Evolutionary conservation across 2,329 filamentous ascomycete species (phyloP).

Genomic region (Orbilia ellipsospora): DNA sequence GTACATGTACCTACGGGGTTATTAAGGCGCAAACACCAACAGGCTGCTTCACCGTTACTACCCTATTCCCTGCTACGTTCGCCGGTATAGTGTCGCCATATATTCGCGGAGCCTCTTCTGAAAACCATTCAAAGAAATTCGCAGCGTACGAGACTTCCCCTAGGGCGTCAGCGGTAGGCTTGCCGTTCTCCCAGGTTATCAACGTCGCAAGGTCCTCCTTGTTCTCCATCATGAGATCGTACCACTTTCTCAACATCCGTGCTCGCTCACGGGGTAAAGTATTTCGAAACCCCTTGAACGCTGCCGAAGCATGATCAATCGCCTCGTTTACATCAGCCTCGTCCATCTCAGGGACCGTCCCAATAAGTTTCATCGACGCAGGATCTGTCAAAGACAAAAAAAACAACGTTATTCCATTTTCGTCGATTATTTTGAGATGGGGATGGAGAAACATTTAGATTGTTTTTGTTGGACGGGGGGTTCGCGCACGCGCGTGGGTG

Average conservation of each 20-base stretch:
- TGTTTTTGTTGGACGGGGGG: conserved; percentile 3
- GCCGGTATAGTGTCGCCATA: conserved; percentile 81
- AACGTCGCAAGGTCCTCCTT: conserved; percentile 81
- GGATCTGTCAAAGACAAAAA: conserved; percentile 71
- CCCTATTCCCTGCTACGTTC: conserved; percentile 76
- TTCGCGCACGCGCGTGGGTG: neutral
- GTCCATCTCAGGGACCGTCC: conserved; percentile 85
- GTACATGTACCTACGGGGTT: conserved; percentile 70
- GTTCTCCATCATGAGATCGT: conserved; percentile 81
- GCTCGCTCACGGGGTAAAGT: conserved; percentile 79
- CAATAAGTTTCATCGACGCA: conserved; percentile 81
- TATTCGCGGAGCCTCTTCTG: conserved; percentile 77
- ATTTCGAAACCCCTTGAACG: conserved; percentile 76
- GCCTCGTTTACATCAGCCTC: conserved; percentile 80
- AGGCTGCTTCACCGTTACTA: conserved; percentile 83
- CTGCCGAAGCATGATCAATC: conserved; percentile 82
- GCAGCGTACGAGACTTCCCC: conserved; percentile 79
- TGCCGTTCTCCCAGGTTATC: conserved; percentile 91
- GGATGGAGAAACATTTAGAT: neutral
- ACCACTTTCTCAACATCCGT: conserved; percentile 81
- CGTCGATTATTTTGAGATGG: conserved; percentile 43
- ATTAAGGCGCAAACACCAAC: conserved; percentile 85
- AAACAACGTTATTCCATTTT: conserved; percentile 35
- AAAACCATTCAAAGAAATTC: conserved; percentile 83
- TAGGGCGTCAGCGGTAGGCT: conserved; percentile 79